Evolutionary conservation across 257 asterid genomes (phyloP).

Genomic region (Coffea eugenioides): DNA sequence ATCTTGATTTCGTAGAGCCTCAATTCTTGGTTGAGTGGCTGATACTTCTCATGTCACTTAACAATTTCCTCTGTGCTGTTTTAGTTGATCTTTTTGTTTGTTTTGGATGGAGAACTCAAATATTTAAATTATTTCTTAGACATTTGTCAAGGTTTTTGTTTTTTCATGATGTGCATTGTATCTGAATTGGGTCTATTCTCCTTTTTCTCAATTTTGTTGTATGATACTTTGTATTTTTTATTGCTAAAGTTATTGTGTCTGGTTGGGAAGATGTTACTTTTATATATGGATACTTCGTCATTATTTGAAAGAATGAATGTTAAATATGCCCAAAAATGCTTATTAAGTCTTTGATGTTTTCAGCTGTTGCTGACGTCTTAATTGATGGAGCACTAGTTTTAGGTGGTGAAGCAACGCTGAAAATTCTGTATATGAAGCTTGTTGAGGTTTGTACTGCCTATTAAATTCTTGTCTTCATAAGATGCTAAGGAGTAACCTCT

Average conservation of each 20-base stretch:
- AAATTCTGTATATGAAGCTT: conserved; percentile 82
- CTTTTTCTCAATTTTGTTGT: neutral
- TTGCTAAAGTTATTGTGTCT: neutral
- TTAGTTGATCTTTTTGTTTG: neutral
- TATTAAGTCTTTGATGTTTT: conserved; percentile 34
- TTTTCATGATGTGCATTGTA: neutral
- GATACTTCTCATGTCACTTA: neutral
- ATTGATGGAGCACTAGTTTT: conserved; percentile 91
- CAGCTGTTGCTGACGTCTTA: conserved; percentile 98
- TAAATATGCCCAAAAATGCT: conserved; percentile 12
- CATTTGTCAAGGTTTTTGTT: neutral
- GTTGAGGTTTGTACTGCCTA: conserved; percentile 62
- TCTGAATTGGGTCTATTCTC: neutral
- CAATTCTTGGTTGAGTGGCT: neutral
- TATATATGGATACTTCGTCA: neutral
- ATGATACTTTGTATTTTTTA: neutral
- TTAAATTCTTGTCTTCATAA: conserved; percentile 21
- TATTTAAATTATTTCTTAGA: neutral
- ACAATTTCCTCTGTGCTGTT: neutral
- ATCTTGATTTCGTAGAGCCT: neutral
- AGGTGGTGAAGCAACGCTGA: conserved; percentile 89
- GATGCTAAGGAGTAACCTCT: neutral
- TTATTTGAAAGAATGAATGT: neutral
- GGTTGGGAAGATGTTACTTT: neutral
- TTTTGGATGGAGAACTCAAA: neutral